Base-by-base conservation (phyloP, 768 basidiomycete genomes). In the Mycena epipterygia region DNA sequence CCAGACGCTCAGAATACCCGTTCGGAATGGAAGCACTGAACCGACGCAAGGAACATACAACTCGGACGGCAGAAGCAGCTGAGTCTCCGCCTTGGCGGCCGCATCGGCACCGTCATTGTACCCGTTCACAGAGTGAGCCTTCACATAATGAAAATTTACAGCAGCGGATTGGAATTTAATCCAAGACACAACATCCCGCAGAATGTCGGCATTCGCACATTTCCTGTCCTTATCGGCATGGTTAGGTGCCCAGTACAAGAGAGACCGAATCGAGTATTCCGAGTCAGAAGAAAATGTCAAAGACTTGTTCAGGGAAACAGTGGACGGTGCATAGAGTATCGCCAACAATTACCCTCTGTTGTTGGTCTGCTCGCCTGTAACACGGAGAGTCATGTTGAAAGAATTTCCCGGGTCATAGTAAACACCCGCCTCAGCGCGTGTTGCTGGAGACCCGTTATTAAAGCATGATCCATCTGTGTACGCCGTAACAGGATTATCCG, bases 191-290 rank as follows among this genome's bases (percentile, higher is more conserved):
- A 76, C 72, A 39, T 68, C 72, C 3, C 42, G 33, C 9, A 74
- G 56, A 1, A 76, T 19, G 35, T 76, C 73, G 0, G 71, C 71
- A 70, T 76, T 74, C 8, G 37, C 48, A 19, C 66, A 63, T 25
- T 62, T 66, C 75, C 75, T 74, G 3, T 73, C 74, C 17, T 46
- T 33, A 0, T 55, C 35, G 19, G 58, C 71, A 7, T 64, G 58
- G 25, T 39, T 59, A 23, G 65, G 55, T 3, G 29, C 67, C 56
- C 59, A 55, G 2, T 49, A 11, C 2, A 52, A 49, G 25, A 73
- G 44, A 2, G 64, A 61, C 2, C 64, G 49, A 17, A 76, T 72
- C 8, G 62, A 61, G 52, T 74, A 72, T 41, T 70, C 64, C 9
- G 75, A 76, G 53, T 74, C 73, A 0, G 68, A 62, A 46, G 42